Evolutionary conservation across 139 green algal species (phyloP).

Genomic region (Tetradesmus obliquus): DNA sequence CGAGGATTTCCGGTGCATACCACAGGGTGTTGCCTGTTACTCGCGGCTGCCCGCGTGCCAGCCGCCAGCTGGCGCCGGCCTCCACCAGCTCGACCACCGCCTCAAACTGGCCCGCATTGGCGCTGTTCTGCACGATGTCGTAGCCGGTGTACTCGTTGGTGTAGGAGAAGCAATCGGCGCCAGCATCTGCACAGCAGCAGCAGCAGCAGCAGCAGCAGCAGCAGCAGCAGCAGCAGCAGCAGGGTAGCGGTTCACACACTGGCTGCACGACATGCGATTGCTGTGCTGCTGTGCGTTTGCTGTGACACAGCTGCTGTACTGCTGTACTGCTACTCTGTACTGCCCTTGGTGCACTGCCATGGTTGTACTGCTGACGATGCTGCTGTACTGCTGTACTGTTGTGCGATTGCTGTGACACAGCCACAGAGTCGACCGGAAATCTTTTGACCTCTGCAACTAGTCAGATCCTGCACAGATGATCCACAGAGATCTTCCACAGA

Average conservation of each 20-base stretch:
- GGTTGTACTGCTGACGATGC: too few species aligned
- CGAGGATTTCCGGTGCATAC: conserved; percentile 25
- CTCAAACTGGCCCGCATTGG: conserved; percentile 15
- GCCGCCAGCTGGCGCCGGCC: conserved; percentile 9
- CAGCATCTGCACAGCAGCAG: conserved; percentile 8
- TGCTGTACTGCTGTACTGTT: too few species aligned
- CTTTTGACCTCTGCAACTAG: too few species aligned
- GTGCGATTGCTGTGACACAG: too few species aligned
- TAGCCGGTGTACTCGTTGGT: background rate
- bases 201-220: background rate
- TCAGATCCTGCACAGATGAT: too few species aligned
- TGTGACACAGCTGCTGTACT: too few species aligned
- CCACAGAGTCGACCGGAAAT: too few species aligned
- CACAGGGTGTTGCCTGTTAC: background rate
- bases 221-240: background rate
- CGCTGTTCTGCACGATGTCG: conserved; percentile 7
- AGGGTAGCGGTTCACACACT: too few species aligned
- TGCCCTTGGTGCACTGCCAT: too few species aligned
- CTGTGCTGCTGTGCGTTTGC: background rate
- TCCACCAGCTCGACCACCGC: conserved; percentile 9
- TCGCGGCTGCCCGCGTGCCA: background rate
- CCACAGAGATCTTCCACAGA: too few species aligned
- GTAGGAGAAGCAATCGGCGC: background rate
- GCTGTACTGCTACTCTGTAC: too few species aligned
- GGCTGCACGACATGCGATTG: background rate